A percentile compares a stretch with the other conserved stretches of the same genome.
Evolutionary conservation across 768 basidiomycete genomes (phyloP).

Genomic region (Kwoniella botswanensis): DNA sequence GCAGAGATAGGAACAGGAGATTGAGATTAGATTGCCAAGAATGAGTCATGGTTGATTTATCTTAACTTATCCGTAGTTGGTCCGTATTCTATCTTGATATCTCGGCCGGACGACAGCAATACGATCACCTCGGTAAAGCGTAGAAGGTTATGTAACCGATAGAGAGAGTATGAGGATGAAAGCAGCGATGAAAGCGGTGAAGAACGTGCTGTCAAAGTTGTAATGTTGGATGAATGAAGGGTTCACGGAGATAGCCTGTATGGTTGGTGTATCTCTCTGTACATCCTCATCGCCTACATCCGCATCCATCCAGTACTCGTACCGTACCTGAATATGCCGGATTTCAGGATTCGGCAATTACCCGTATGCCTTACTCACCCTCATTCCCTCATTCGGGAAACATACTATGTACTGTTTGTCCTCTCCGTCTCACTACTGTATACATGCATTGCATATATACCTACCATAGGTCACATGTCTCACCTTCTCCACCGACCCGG

Average conservation of each 20-base stretch:
- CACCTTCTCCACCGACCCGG: too few relatives aligned
- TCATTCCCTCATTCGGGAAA: too few relatives aligned
- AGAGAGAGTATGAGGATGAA: background rate
- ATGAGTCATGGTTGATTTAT: background rate
- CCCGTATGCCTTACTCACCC: too few relatives aligned
- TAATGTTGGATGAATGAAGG: background rate
- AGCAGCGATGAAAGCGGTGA: background rate
- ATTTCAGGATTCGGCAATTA: too few relatives aligned
- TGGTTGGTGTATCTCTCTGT: background rate
- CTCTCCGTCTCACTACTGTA: too few relatives aligned
- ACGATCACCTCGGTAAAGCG: background rate
- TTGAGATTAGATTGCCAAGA: constrained; percentile 29
- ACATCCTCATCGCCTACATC: background rate
- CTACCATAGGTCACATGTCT: too few relatives aligned
- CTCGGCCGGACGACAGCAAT: background rate
- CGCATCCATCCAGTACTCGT: too few relatives aligned
- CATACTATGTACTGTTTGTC: too few relatives aligned
- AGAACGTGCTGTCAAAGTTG: background rate
- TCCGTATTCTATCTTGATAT: background rate
- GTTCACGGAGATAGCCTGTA: background rate
- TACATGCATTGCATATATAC: too few relatives aligned
- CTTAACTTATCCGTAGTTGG: background rate
- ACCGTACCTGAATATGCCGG: too few relatives aligned
- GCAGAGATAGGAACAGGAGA: constrained; percentile 16
- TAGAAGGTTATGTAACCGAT: background rate